phyloP scores from a whole-genome alignment of 1,284 basidiomycete genomes.

The Fistulina hepatica region DNA sequence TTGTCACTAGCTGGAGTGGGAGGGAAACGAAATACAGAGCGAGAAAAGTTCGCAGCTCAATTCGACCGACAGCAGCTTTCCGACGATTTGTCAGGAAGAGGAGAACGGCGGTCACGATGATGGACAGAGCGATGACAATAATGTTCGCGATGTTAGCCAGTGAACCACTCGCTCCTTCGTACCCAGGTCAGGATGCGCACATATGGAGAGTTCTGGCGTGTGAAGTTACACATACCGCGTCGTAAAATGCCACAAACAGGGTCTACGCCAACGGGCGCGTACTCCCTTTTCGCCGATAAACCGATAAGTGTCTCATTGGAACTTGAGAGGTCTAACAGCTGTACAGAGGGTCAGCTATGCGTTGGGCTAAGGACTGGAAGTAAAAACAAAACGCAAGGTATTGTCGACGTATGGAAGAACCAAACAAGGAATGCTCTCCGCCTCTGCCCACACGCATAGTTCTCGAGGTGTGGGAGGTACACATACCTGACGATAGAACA shows the following conservation, averaged over 20 bases:
- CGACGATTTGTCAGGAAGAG: conserved; percentile 30
- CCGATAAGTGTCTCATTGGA: conserved; percentile 1
- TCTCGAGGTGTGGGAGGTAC: neutral
- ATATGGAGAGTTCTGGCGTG: too few relatives aligned
- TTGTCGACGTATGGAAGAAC: too few relatives aligned
- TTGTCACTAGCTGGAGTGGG: conserved; percentile 69
- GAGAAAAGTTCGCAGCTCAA: conserved; percentile 60
- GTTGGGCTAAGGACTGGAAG: neutral
- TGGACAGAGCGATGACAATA: conserved; percentile 50
- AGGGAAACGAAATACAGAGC: conserved; percentile 59
- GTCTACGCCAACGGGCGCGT: conserved; percentile 42
- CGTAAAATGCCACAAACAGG: conserved; percentile 46
- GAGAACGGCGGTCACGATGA: conserved; percentile 39
- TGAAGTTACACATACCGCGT: too few relatives aligned
- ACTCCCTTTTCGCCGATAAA: conserved; percentile 18
- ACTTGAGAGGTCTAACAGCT: conserved; percentile 6
- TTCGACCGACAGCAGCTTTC: conserved; percentile 48
- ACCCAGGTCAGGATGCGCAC: too few relatives aligned
- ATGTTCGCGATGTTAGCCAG: conserved; percentile 69
- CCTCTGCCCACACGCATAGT: too few relatives aligned
- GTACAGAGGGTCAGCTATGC: neutral
- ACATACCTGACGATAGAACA: conserved; percentile 50
- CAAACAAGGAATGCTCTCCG: too few relatives aligned
- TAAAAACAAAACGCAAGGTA: too few relatives aligned
- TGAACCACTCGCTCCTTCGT: conserved; percentile 36